A percentile compares a stretch with the other conserved stretches of the same genome.
phyloP scores from a whole-genome alignment of 371 early-diverging fungal genomes.

The Fennellomyces sp. region DNA sequence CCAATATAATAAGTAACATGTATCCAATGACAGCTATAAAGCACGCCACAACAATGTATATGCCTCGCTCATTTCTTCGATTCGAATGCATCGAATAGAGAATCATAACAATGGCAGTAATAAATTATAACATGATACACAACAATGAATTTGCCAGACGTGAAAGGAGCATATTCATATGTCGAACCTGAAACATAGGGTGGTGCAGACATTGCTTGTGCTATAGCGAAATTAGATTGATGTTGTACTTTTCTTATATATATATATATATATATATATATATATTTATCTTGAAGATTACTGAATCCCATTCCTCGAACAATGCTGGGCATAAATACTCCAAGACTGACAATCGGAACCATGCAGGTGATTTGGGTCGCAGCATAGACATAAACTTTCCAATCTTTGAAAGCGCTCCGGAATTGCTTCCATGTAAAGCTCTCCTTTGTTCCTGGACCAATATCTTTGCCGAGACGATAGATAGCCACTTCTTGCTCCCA shows the following conservation, averaged over 20 bases:
- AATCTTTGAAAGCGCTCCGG: slow-evolving; percentile 54
- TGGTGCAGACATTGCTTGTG: slow-evolving; percentile 46
- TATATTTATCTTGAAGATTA: slow-evolving; percentile 9
- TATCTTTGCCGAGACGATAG: slow-evolving; percentile 59
- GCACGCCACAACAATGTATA: slow-evolving; percentile 60
- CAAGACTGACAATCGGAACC: slow-evolving; percentile 62
- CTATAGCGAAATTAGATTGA: slow-evolving; percentile 8
- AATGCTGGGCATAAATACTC: slow-evolving; percentile 73
- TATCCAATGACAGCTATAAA: slow-evolving; percentile 66
- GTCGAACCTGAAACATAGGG: slow-evolving; percentile 13
- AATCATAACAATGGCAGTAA: slow-evolving; percentile 57
- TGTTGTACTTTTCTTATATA: background rate
- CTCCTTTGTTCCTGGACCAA: slow-evolving; percentile 59
- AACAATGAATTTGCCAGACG: too few relatives aligned
- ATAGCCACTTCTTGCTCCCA: slow-evolving; percentile 58
- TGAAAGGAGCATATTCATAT: background rate
- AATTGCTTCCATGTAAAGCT: slow-evolving; percentile 64
- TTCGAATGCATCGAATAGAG: slow-evolving; percentile 63
- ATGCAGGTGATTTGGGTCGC: slow-evolving; percentile 49
- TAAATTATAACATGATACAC: background rate
- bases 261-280: background rate
- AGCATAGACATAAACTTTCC: slow-evolving; percentile 57
- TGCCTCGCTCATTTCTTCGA: slow-evolving; percentile 61
- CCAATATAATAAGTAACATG: slow-evolving; percentile 53
- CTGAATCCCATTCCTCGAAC: slow-evolving; percentile 68